These are phyloP conservation scores for Skeletonema costatum DNA, from an alignment of 108 stramenopile genomes.

Conservation along the genomic window DNA sequence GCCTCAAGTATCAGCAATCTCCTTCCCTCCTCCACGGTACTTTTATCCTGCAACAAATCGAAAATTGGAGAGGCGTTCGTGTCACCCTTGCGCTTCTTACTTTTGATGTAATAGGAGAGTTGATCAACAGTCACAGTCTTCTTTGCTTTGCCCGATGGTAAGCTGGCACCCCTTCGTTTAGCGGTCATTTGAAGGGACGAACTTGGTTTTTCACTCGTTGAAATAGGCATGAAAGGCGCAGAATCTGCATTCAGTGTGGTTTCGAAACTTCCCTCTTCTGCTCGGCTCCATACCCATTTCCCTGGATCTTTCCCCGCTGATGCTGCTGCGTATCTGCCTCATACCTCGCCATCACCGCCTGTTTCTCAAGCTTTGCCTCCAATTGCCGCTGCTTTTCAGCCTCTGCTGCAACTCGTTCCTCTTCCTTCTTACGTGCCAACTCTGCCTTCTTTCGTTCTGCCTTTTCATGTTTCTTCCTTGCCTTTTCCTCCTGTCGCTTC, in stretches of 20 bases:
- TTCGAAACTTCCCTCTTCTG: background rate
- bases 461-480: background rate
- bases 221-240: background rate
- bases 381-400: background rate
- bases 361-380: constrained; percentile 2
- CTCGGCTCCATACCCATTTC: background rate
- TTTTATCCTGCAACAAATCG: background rate
- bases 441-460: constrained; percentile 6
- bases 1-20: background rate
- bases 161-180: background rate
- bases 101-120: constrained; percentile 2
- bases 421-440: constrained; percentile 10
- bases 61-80: constrained; percentile 3
- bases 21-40: background rate
- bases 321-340: background rate
- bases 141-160: background rate
- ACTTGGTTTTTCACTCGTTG: background rate
- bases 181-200: background rate
- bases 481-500: background rate
- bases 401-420: background rate
- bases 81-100: background rate
- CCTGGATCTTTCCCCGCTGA: background rate
- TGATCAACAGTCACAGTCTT: background rate
- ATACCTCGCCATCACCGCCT: background rate
- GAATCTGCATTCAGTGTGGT: background rate